Conservation (phyloP, 2,329 filamentous ascomycete species). For the Neonectria sp. region DNA sequence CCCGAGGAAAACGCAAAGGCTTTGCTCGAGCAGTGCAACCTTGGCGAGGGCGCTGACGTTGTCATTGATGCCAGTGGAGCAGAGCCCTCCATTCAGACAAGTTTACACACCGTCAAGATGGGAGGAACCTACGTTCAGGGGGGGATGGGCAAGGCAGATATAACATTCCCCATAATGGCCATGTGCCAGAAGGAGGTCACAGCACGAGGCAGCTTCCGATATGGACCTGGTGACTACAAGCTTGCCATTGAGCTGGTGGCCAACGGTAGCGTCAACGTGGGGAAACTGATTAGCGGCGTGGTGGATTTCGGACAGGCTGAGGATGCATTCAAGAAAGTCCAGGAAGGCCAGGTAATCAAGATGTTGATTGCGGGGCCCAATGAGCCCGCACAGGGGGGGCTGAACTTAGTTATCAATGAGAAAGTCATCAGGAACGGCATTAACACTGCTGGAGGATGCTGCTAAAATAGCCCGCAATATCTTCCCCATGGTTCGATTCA, state of each 20-base stretch:
- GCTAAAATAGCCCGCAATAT: not conserved
- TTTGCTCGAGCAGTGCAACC: not conserved
- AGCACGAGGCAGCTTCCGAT: conserved; percentile 7
- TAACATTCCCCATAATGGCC: conserved; percentile 5
- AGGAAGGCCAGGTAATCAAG: not conserved
- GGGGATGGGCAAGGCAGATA: conserved; percentile 17
- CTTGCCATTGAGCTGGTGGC: conserved; percentile 1
- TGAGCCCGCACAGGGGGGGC: not conserved
- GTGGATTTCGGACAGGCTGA: not conserved
- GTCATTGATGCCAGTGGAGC: conserved; percentile 17
- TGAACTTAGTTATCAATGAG: not conserved
- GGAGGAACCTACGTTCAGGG: conserved; percentile 19
- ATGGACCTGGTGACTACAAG: conserved; percentile 5
- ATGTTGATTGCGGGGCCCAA: not conserved
- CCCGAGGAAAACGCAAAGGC: conserved; percentile 8
- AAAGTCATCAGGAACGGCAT: not conserved
- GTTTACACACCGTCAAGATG: conserved; percentile 1
- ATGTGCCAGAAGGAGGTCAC: conserved; percentile 12
- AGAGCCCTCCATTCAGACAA: conserved; percentile 7
- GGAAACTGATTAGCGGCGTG: not conserved
- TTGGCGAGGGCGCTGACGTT: conserved; percentile 11
- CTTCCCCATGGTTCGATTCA: too few species aligned
- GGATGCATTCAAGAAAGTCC: not conserved
- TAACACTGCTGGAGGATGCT: not conserved
- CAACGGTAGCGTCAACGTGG: not conserved